phyloP scores from a whole-genome alignment of 306 rosid genomes.

The Citrullus amarus region DNA sequence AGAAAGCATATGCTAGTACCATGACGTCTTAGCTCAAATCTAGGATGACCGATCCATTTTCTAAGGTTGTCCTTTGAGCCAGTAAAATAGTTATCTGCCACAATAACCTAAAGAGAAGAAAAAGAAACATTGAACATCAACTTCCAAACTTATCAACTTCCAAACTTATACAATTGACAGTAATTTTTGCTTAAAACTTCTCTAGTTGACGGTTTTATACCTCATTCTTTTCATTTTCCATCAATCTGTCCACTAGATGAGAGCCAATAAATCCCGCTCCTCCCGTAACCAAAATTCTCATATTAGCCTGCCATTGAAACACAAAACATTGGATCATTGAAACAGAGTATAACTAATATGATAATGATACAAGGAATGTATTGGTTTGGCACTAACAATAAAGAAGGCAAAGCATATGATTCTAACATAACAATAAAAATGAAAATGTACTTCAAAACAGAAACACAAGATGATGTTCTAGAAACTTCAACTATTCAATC shows the following conservation, averaged over 20 bases:
- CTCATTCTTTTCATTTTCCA: slow-evolving; percentile 96
- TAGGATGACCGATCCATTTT: slow-evolving; percentile 95
- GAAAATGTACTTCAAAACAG: background rate
- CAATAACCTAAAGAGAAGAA: slow-evolving; percentile 45
- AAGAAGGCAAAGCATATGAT: background rate
- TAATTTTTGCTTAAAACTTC: background rate
- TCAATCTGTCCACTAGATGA: slow-evolving; percentile 90
- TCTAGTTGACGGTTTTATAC: slow-evolving; percentile 10
- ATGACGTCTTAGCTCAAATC: slow-evolving; percentile 96
- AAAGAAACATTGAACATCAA: background rate
- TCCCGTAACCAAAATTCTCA: slow-evolving; percentile 93
- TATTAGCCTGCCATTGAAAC: slow-evolving; percentile 51
- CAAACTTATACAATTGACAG: background rate
- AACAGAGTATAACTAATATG: background rate
- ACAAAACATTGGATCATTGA: background rate
- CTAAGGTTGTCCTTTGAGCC: slow-evolving; percentile 86
- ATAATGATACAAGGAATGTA: background rate
- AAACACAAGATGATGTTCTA: background rate
- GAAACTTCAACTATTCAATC: background rate
- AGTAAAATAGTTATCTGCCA: slow-evolving; percentile 89
- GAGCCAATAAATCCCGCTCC: slow-evolving; percentile 99
- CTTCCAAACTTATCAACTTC: background rate
- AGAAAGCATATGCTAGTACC: slow-evolving; percentile 33
- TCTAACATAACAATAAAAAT: background rate
- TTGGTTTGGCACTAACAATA: background rate